Percentiles rank a stretch among this genome's conserved stretches.
These are phyloP conservation scores for Trichoderma breve DNA, from an alignment of 2,329 filamentous ascomycete species.

Conservation along the genomic window DNA sequence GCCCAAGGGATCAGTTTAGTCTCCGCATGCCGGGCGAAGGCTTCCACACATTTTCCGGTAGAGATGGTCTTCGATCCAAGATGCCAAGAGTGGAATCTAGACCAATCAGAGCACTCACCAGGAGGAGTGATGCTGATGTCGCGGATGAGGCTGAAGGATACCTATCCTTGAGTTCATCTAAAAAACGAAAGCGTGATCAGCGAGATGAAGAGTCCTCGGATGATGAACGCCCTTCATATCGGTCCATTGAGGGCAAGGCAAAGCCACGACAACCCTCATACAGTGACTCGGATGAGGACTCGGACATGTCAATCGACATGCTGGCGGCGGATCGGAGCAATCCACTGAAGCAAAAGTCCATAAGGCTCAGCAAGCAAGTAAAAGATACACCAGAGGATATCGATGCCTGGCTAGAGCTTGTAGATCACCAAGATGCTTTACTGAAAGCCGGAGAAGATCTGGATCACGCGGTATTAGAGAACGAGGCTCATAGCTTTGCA, in stretches of 20 bases:
- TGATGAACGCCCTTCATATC: conserved; percentile 55
- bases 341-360: conserved; percentile 52
- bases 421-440: conserved; percentile 71
- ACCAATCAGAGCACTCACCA: conserved; percentile 40
- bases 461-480: conserved; percentile 48
- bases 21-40: conserved; percentile 46
- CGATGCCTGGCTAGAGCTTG: conserved; percentile 73
- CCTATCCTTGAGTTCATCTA: conserved; percentile 43
- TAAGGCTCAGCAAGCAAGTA: conserved; percentile 62
- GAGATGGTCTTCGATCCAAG: conserved; percentile 48
- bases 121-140: conserved; percentile 25
- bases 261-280: conserved; percentile 48
- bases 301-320: conserved; percentile 41
- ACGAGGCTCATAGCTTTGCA: conserved; percentile 67
- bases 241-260: conserved; percentile 64
- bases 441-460: conserved; percentile 49
- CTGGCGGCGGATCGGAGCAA: conserved; percentile 38
- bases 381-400: conserved; percentile 66
- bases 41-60: conserved; percentile 34
- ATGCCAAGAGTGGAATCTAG: conserved; percentile 38
- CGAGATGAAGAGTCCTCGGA: conserved; percentile 40
- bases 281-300: conserved; percentile 50
- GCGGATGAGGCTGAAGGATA: conserved; percentile 44
- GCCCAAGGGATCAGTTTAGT: conserved; percentile 55
- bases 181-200: conserved; percentile 41